Percentiles rank a stretch among this genome's conserved stretches.
These are phyloP conservation scores for Pyrus betulifolia DNA, from an alignment of 306 rosid genomes.

Conservation along the genomic window DNA sequence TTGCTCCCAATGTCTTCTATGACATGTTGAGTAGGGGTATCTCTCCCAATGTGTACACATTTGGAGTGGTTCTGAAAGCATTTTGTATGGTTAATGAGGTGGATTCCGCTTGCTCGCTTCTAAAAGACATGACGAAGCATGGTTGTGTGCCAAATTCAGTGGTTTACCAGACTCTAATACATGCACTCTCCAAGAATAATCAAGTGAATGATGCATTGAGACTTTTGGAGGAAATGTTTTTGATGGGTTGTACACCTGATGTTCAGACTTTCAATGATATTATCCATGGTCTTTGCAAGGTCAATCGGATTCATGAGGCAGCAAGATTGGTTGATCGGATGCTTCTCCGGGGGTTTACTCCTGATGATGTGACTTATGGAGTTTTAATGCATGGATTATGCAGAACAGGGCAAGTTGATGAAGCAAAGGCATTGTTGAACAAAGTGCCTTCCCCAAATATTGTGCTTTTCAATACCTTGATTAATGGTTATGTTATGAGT, in stretches of 20 bases:
- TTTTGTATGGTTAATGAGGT: conserved; percentile 71
- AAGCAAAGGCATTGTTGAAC: conserved; percentile 58
- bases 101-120: conserved; percentile 77
- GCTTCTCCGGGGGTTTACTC: conserved; percentile 58
- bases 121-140: conserved; percentile 80
- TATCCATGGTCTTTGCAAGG: conserved; percentile 67
- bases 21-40: conserved; percentile 77
- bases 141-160: conserved; percentile 85
- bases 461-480: conserved; percentile 60
- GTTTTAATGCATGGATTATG: conserved; percentile 72
- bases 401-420: conserved; percentile 56
- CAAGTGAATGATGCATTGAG: conserved; percentile 59
- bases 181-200: conserved; percentile 54
- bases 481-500: conserved; percentile 64
- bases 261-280: conserved; percentile 84
- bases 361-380: conserved; percentile 70
- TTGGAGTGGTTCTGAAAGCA: conserved; percentile 78
- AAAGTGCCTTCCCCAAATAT: conserved; percentile 54
- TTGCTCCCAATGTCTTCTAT: conserved; percentile 68
- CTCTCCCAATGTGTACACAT: conserved; percentile 61
- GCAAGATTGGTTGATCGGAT: conserved; percentile 72
- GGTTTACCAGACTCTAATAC: conserved; percentile 84
- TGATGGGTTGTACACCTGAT: conserved; percentile 90
- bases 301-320: conserved; percentile 56
- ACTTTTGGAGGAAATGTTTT: conserved; percentile 81